Evolutionary conservation across 257 asterid species (phyloP).

Genomic region (Haberlea rhodopensis): DNA sequence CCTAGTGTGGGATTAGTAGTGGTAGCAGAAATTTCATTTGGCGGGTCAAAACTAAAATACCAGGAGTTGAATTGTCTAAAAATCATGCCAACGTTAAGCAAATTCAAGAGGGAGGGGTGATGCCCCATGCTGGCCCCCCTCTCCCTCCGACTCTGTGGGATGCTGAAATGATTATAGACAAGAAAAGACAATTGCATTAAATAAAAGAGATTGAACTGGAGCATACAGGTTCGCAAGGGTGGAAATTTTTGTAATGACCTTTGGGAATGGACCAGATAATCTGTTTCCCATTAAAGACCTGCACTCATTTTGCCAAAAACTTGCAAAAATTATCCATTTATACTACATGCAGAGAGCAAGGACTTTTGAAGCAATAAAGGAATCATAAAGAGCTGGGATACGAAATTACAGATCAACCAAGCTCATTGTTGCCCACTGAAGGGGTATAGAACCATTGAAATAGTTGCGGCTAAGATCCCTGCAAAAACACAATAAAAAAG

Average conservation of each 20-base stretch:
- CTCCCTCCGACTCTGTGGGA: too few species aligned
- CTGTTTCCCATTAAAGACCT: constrained; percentile 94
- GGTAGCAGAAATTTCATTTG: too few species aligned
- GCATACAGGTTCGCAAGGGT: constrained; percentile 74
- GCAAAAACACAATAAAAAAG: constrained; percentile 25
- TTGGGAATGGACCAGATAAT: constrained; percentile 86
- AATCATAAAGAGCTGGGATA: constrained; percentile 18
- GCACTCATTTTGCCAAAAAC: constrained; percentile 35
- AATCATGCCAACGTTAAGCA: too few species aligned
- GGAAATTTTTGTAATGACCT: constrained; percentile 52
- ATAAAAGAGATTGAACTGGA: constrained; percentile 7
- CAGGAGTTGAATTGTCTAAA: too few species aligned
- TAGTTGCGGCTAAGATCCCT: constrained; percentile 92
- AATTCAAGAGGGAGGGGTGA: too few species aligned
- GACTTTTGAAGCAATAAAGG: not conserved
- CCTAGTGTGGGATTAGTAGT: too few species aligned
- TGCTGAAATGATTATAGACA: not conserved
- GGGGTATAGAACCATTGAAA: constrained; percentile 70
- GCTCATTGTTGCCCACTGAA: constrained; percentile 64
- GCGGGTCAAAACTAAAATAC: too few species aligned
- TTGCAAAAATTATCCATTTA: not conserved
- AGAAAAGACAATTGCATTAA: not conserved
- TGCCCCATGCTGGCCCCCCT: too few species aligned
- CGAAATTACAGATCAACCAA: constrained; percentile 64
- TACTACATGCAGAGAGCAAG: not conserved